Evolutionary conservation across 2,329 filamentous ascomycete genomes (phyloP).

Genomic region (Claviceps quebecensis): DNA sequence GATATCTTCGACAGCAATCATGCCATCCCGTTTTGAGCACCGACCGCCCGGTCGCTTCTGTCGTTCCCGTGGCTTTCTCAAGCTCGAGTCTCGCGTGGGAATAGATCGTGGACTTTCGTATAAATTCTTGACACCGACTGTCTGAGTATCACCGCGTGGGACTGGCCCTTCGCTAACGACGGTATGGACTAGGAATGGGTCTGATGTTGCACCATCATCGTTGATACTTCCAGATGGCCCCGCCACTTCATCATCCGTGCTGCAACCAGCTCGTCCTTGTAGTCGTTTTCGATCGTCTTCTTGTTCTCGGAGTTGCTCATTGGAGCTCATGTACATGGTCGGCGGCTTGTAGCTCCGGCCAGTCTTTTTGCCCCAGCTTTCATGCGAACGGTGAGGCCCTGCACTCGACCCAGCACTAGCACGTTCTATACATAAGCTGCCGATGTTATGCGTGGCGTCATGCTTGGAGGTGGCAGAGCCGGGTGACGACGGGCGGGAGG

Average conservation of each 20-base stretch:
- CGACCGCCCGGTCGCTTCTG: conserved; percentile 39
- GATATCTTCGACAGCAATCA: conserved; percentile 19
- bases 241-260: conserved; percentile 11
- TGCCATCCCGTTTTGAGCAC: conserved; percentile 34
- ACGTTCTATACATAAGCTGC: conserved; percentile 49
- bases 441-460: conserved; percentile 48
- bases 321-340: conserved; percentile 61
- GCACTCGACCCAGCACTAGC: conserved; percentile 27
- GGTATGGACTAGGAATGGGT: conserved; percentile 37
- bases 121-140: conserved; percentile 9
- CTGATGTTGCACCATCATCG: conserved; percentile 20
- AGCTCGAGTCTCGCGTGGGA: conserved; percentile 53
- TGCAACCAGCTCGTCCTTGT: conserved; percentile 14
- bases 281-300: conserved; percentile 47
- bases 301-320: conserved; percentile 49
- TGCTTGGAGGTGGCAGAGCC: conserved; percentile 40
- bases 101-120: conserved; percentile 37
- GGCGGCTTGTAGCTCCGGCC: conserved; percentile 36
- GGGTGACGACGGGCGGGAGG: conserved; percentile 44
- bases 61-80: conserved; percentile 41
- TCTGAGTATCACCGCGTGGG: conserved; percentile 12
- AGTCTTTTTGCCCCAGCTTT: conserved; percentile 49
- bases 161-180: conserved; percentile 41
- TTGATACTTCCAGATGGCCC: conserved; percentile 18
- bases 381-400: conserved; percentile 40